Base-by-base conservation (phyloP, 1,284 basidiomycete species). In the Farysia itapuensis region DNA sequence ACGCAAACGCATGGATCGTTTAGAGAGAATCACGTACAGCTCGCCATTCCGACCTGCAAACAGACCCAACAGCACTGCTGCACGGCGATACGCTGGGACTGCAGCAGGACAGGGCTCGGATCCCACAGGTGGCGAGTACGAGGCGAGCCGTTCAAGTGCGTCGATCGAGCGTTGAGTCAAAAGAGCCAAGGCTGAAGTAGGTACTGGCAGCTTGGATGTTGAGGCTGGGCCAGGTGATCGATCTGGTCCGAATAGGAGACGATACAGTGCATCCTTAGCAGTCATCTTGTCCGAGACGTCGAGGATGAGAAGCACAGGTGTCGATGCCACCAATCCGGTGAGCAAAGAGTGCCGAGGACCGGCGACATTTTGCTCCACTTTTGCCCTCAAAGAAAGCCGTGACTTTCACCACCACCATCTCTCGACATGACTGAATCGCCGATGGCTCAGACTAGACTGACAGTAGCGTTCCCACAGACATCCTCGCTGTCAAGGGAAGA, bases 11-110 rank as follows among this genome's bases (percentile, higher is more conserved):
- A 40, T 28, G 2, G 66, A 47, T 1, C 72, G 48, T 36, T 68
- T 60, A 18, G 61, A 65, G 4, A 75, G 51, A 8, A 75, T 49
- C n/a, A 74, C 69, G 29, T 72, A 64, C 11, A 75, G 61, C 14
- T 65, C 61, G 9, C 69, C 72, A 42, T 68, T 64, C 7, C 68
- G 33, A 2, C 61, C 68, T 0, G 45, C 64, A 32, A 72, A 70
- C 14, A 75, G 35, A 3, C 53, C 56, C 6, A 75, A 43, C 4
- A 70, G 41, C n/a, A 75, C 71, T 15, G 71, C 72, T 0, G 72
- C 72, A 5, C 71, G 46, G 8, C 72, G 60, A 25, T 66, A 75
- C 1, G 72, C 72, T 5, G 71, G 70, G 2, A 75, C 47, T 0
- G 39, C 39, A 2, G 37, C 15, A 0, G 70, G 57, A 43, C 71